phyloP scores from a whole-genome alignment of 805 yeast species.

The Spathaspora boniae region DNA sequence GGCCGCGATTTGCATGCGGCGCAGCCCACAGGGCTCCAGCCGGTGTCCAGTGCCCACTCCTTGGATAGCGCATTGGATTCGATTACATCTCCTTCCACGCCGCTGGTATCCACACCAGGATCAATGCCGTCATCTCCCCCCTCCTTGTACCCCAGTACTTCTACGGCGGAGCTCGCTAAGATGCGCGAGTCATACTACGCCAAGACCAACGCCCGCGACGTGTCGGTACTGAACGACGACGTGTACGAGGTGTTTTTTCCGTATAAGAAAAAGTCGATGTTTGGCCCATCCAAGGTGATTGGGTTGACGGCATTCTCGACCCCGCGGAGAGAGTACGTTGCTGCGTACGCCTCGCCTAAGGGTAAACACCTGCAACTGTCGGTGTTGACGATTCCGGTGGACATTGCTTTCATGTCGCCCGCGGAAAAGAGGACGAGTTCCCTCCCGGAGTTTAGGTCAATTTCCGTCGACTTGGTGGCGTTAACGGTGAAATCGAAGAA shows the following conservation, averaged over 20 bases:
- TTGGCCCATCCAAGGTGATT: slow-evolving; percentile 27
- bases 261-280: slow-evolving; percentile 23
- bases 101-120: not conserved
- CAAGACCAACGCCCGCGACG: slow-evolving; percentile 10
- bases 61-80: not conserved
- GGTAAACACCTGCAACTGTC: slow-evolving; percentile 13
- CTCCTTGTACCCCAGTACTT: slow-evolving; percentile 16
- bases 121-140: slow-evolving; percentile 2
- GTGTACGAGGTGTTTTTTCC: slow-evolving; percentile 30
- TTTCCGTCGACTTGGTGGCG: slow-evolving; percentile 29
- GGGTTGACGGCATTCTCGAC: slow-evolving; percentile 33
- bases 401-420: slow-evolving; percentile 19
- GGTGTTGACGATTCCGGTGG: slow-evolving; percentile 27
- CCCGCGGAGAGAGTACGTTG: slow-evolving; percentile 26
- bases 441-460: slow-evolving; percentile 23
- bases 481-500: slow-evolving; percentile 28
- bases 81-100: slow-evolving; percentile 3
- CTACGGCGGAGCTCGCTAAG: slow-evolving; percentile 25
- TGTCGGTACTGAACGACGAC: slow-evolving; percentile 9
- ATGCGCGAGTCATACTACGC: slow-evolving; percentile 26
- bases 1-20: slow-evolving; percentile 17
- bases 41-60: slow-evolving; percentile 2
- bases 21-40: slow-evolving; percentile 1
- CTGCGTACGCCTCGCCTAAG: slow-evolving; percentile 16
- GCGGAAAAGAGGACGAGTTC: no score